These are phyloP conservation scores for Talaromyces sp. DNA, from an alignment of 2,329 filamentous ascomycete species.

Conservation along the genomic window DNA sequence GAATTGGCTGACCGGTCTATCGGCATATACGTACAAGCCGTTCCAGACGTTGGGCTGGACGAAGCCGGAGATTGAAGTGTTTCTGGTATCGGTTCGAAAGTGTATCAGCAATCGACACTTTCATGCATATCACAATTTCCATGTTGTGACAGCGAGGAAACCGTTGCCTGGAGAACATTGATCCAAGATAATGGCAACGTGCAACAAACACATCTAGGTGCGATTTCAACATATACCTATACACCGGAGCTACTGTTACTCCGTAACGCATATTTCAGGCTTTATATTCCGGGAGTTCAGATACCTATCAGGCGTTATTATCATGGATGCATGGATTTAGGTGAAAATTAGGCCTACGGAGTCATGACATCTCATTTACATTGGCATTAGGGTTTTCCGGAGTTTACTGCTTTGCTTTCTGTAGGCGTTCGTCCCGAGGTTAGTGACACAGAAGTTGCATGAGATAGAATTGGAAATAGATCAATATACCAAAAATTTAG, in stretches of 20 bases:
- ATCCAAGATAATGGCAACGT: background rate
- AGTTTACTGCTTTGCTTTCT: background rate
- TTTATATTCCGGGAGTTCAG: background rate
- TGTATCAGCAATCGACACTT: conserved; percentile 37
- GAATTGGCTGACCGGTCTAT: conserved; percentile 42
- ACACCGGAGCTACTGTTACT: background rate
- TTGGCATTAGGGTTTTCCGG: background rate
- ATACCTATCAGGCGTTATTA: background rate
- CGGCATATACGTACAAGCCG: conserved; percentile 42
- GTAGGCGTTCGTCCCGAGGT: background rate
- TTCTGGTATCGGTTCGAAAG: conserved; percentile 40
- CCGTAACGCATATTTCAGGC: background rate
- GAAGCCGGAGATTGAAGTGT: conserved; percentile 44
- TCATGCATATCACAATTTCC: conserved; percentile 38
- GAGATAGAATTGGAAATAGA: too few species aligned
- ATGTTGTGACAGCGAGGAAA: conserved; percentile 25
- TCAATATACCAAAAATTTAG: too few species aligned
- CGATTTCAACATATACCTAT: background rate
- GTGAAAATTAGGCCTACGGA: background rate
- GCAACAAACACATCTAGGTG: too few species aligned
- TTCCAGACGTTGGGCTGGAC: conserved; percentile 41
- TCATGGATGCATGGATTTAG: background rate
- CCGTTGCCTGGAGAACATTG: conserved; percentile 15
- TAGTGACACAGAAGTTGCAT: too few species aligned
- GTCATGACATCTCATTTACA: background rate